Conservation (phyloP, 2,329 filamentous ascomycete species). For the Apiospora koreana region DNA sequence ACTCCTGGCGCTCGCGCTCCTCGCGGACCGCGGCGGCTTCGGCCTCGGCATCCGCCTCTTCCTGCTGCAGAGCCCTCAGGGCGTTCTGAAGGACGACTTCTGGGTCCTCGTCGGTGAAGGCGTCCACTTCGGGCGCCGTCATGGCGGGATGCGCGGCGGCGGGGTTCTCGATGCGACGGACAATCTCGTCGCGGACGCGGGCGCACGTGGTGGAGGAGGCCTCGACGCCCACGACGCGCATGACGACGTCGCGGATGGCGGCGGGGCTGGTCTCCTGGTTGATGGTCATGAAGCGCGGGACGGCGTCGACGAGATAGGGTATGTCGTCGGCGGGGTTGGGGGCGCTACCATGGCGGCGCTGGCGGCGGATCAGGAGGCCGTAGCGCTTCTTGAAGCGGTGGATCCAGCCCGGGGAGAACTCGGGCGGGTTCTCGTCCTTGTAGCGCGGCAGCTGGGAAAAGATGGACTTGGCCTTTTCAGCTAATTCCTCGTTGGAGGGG, state of each 20-base stretch:
- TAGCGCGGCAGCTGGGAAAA: slow-evolving; percentile 61
- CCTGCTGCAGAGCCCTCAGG: slow-evolving; percentile 58
- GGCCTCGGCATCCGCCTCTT: slow-evolving; percentile 60
- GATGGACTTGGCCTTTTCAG: slow-evolving; percentile 62
- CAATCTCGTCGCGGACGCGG: slow-evolving; percentile 58
- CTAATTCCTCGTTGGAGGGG: slow-evolving; percentile 63
- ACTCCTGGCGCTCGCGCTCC: slow-evolving; percentile 51
- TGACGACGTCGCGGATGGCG: slow-evolving; percentile 58
- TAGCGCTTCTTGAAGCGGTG: slow-evolving; percentile 67
- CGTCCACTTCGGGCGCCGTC: slow-evolving; percentile 24
- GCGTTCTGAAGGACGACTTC: slow-evolving; percentile 62
- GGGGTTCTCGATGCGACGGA: slow-evolving; percentile 43
- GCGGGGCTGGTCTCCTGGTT: slow-evolving; percentile 59
- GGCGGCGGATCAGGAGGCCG: slow-evolving; percentile 57
- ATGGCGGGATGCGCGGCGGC: slow-evolving; percentile 33
- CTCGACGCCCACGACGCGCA: slow-evolving; percentile 57
- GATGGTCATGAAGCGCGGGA: slow-evolving; percentile 61
- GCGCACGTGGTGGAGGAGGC: slow-evolving; percentile 55
- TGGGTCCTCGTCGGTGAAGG: slow-evolving; percentile 51
- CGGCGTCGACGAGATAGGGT: slow-evolving; percentile 59
- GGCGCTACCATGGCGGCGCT: slow-evolving; percentile 52
- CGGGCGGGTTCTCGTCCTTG: slow-evolving; percentile 59
- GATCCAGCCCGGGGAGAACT: slow-evolving; percentile 66
- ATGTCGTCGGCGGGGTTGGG: slow-evolving; percentile 57
- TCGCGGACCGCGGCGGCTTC: slow-evolving; percentile 55